Evolutionary conservation across 768 basidiomycete genomes (phyloP).

Genomic region (Auriscalpium vulgare): DNA sequence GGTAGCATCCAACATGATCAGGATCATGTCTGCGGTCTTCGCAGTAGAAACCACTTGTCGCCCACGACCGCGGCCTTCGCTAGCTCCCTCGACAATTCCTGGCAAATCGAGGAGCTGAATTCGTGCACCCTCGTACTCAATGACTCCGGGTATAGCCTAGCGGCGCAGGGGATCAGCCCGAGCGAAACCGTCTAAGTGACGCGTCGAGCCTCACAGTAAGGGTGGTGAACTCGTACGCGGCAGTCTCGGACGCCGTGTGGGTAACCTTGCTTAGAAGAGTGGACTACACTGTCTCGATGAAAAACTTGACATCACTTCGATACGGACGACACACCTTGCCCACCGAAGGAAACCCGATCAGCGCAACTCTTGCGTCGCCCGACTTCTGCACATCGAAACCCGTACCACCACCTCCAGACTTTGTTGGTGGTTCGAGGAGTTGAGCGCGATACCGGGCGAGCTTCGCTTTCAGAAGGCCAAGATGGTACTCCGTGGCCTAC

Average conservation of each 20-base stretch:
- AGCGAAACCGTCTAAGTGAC: not conserved
- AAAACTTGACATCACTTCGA: not conserved
- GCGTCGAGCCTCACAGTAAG: slow-evolving; percentile 49
- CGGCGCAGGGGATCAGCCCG: not conserved
- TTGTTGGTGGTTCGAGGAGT: slow-evolving; percentile 84
- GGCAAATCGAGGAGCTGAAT: slow-evolving; percentile 94
- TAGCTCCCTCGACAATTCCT: slow-evolving; percentile 92
- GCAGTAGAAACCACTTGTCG: slow-evolving; percentile 87
- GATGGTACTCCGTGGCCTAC: slow-evolving; percentile 90
- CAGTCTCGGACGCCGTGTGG: slow-evolving; percentile 80
- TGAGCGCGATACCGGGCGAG: slow-evolving; percentile 91
- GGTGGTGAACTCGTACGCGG: slow-evolving; percentile 94
- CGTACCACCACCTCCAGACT: slow-evolving; percentile 70
- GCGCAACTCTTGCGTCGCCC: slow-evolving; percentile 84
- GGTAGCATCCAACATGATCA: slow-evolving; percentile 89
- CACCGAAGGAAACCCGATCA: slow-evolving; percentile 95
- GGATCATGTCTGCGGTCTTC: slow-evolving; percentile 64
- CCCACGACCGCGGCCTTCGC: slow-evolving; percentile 86
- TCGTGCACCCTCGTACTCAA: slow-evolving; percentile 89
- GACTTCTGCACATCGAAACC: slow-evolving; percentile 87
- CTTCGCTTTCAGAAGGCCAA: slow-evolving; percentile 91
- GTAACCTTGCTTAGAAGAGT: slow-evolving; percentile 90
- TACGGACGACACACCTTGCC: slow-evolving; percentile 51
- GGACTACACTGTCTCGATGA: slow-evolving; percentile 41
- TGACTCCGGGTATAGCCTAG: slow-evolving; percentile 93